phyloP scores from a whole-genome alignment of 225 moss, liverwort and hornwort species.

The Takakia lepidozioides region DNA sequence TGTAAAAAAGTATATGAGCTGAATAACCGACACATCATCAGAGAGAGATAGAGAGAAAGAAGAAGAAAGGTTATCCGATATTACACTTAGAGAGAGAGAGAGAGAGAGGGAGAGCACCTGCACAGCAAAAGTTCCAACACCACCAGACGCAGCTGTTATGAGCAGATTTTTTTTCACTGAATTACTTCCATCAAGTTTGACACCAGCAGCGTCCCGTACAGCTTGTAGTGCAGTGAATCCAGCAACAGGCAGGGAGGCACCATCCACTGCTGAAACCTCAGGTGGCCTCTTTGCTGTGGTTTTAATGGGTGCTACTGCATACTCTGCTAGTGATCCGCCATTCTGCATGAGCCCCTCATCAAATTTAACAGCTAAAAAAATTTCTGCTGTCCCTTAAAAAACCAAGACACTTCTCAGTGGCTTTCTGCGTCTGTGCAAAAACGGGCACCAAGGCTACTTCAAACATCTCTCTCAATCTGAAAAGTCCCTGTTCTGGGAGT shows the following conservation, averaged over 20 bases:
- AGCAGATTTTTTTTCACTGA: conserved; percentile 40
- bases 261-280: conserved; percentile 41
- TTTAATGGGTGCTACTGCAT: conserved; percentile 32
- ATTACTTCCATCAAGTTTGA: conserved; percentile 44
- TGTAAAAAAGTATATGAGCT: too few relatives aligned
- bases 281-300: conserved; percentile 23
- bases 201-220: conserved; percentile 37
- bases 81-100: too few relatives aligned
- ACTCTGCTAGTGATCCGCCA: conserved; percentile 58
- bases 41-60: too few relatives aligned
- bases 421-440: not conserved
- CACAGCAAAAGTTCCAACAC: conserved; percentile 47
- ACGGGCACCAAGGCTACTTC: not conserved
- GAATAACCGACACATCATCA: too few relatives aligned
- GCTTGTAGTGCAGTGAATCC: conserved; percentile 52
- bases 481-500: too few relatives aligned
- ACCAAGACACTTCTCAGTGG: too few relatives aligned
- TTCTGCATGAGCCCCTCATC: conserved; percentile 8
- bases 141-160: conserved; percentile 51
- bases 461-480: not conserved
- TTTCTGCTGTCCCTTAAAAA: too few relatives aligned
- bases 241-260: conserved; percentile 34
- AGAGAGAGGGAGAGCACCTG: conserved; percentile 19
- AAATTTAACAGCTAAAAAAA: not conserved
- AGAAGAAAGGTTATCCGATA: too few relatives aligned